Conservation (phyloP, 2,329 filamentous ascomycete genomes). For the Epichloe coenophiala region DNA sequence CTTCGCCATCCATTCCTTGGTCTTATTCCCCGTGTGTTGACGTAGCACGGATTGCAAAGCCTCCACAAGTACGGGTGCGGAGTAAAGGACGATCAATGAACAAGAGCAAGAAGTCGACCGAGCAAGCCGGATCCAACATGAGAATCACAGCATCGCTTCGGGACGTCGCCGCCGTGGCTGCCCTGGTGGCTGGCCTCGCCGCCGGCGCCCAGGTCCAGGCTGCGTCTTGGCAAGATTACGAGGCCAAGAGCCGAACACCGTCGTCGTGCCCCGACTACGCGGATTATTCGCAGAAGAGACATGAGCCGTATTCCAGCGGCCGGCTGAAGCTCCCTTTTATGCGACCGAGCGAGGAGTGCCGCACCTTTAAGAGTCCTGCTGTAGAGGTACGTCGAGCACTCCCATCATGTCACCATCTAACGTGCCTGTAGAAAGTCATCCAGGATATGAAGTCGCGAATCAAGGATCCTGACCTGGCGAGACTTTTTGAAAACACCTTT, state of each 20-base stretch:
- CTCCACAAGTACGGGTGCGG: too few relatives aligned
- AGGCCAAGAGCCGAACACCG: conserved; percentile 7
- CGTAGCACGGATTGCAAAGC: too few relatives aligned
- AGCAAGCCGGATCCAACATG: neutral
- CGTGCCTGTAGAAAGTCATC: conserved; percentile 12
- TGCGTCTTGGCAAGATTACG: neutral
- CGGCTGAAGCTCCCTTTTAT: conserved; percentile 13
- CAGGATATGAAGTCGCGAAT: conserved; percentile 25
- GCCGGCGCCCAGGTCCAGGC: neutral
- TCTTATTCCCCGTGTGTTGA: too few relatives aligned
- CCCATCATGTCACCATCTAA: neutral
- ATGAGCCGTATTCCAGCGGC: conserved; percentile 11
- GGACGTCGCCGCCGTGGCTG: neutral
- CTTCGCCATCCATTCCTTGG: too few relatives aligned
- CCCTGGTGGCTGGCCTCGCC: neutral
- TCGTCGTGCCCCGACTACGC: conserved; percentile 14
- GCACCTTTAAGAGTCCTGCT: conserved; percentile 15
- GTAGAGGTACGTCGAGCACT: conserved; percentile 10
- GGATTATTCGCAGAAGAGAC: conserved; percentile 10
- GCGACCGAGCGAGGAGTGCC: conserved; percentile 14
- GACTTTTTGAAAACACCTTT: conserved; percentile 67
- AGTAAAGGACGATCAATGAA: neutral
- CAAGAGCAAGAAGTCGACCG: neutral
- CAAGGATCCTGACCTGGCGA: conserved; percentile 50
- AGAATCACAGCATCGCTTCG: neutral